Conservation (phyloP, 148 eudicot genomes). For the Drosera capensis region DNA sequence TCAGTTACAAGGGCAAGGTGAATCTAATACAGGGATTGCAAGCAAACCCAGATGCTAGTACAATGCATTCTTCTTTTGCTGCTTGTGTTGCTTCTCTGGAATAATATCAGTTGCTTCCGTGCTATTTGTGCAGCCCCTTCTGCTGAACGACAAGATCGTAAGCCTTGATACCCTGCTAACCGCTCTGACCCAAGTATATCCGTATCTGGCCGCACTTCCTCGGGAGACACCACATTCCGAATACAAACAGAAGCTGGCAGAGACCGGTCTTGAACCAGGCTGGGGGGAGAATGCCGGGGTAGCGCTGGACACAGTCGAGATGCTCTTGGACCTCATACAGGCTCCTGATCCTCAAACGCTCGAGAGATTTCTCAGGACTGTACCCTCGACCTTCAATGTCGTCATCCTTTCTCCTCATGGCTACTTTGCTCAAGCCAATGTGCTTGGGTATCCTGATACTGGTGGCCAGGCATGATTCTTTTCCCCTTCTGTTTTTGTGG, state of each 20-base stretch:
- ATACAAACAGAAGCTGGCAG: conserved; percentile 26
- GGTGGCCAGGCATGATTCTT: conserved; percentile 28
- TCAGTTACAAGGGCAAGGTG: conserved; percentile 22
- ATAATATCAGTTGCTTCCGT: background rate
- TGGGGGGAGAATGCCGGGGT: conserved; percentile 12
- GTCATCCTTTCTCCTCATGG: conserved; percentile 38
- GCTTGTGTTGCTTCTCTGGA: background rate
- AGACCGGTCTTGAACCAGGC: conserved; percentile 35
- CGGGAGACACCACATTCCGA: conserved; percentile 11
- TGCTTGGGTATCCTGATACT: conserved; percentile 18
- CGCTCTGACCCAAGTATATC: conserved; percentile 26
- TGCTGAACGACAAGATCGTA: conserved; percentile 29
- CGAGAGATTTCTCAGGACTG: conserved; percentile 27
- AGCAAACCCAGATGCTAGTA: too few species aligned
- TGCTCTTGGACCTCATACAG: conserved; percentile 28
- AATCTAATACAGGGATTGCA: too few species aligned
- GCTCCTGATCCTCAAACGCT: conserved; percentile 27
- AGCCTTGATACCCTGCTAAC: conserved; percentile 19
- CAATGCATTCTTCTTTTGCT: too few species aligned
- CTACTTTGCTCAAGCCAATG: conserved; percentile 38
- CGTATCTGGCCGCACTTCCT: conserved; percentile 19
- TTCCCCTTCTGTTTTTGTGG: background rate
- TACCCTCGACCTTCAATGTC: conserved; percentile 18
- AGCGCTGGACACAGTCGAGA: conserved; percentile 17
- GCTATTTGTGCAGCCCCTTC: conserved; percentile 15